Conservation (phyloP, 2,329 filamentous ascomycete genomes). For the Neocucurbitaria cava region DNA sequence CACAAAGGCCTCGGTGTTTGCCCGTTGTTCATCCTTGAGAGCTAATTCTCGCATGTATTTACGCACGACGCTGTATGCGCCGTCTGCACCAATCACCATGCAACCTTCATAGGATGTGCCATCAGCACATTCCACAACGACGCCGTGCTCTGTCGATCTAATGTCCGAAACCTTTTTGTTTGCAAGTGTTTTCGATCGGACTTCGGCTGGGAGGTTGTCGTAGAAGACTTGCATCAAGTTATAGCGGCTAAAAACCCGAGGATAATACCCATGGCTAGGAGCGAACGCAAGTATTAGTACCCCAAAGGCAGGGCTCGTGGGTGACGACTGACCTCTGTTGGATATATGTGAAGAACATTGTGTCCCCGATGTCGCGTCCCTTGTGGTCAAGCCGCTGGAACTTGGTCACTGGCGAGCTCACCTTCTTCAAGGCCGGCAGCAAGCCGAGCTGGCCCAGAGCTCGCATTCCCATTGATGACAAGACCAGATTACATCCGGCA, state of each 20-base stretch:
- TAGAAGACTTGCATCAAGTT: neutral
- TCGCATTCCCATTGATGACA: slow-evolving; percentile 2
- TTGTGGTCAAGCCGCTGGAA: neutral
- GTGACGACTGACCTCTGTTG: neutral
- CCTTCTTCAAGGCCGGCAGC: neutral
- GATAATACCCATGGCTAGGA: neutral
- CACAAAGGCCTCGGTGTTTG: neutral
- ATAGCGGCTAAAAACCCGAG: neutral
- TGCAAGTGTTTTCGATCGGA: neutral
- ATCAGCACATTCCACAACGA: neutral
- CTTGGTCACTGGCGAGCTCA: neutral
- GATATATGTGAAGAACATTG: neutral
- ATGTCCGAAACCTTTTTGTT: neutral
- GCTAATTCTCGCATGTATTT: neutral
- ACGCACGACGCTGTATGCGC: neutral
- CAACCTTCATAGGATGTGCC: neutral
- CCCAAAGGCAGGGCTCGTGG: too few relatives aligned
- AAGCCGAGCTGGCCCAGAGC: slow-evolving; percentile 4
- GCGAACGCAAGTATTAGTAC: too few relatives aligned
- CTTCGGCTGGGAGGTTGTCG: neutral
- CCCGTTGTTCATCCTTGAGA: neutral
- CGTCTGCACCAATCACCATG: neutral
- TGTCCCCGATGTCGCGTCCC: neutral
- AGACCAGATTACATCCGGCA: slow-evolving; percentile 5
- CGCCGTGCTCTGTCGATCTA: neutral